Percentiles rank a stretch among this genome's conserved stretches.
Evolutionary conservation across 306 rosid species (phyloP).

Genomic region (Glycyrrhiza uralensis): DNA sequence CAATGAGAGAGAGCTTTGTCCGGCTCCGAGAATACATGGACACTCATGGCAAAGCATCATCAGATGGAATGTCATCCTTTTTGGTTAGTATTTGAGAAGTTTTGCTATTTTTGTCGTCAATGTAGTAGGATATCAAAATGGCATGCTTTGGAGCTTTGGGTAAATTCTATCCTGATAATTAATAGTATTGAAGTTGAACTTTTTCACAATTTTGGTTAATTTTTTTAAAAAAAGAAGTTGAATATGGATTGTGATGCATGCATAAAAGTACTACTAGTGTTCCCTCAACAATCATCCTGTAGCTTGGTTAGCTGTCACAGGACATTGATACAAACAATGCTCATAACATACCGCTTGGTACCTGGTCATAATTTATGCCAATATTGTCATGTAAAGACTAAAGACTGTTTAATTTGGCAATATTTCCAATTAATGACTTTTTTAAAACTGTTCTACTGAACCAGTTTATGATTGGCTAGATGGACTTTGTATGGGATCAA

Average conservation of each 20-base stretch:
- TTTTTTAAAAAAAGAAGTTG: neutral
- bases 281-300: constrained; percentile 1
- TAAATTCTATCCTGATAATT: neutral
- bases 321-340: neutral
- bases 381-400: neutral
- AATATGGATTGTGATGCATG: neutral
- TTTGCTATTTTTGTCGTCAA: constrained; percentile 10
- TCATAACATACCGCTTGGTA: constrained; percentile 9
- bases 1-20: constrained; percentile 93
- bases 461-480: constrained; percentile 16
- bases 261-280: constrained; percentile 7
- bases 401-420: neutral
- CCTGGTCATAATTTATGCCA: constrained; percentile 5
- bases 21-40: constrained; percentile 92
- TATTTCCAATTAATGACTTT: constrained; percentile 12
- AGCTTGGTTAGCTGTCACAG: neutral
- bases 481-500: neutral
- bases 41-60: constrained; percentile 81
- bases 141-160: constrained; percentile 7
- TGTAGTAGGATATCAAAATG: constrained; percentile 19
- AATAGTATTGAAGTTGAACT: neutral
- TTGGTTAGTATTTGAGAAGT: constrained; percentile 62
- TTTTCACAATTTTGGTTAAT: neutral
- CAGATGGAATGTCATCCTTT: constrained; percentile 97
- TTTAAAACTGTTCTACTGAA: constrained; percentile 15